Percentiles rank a stretch among this genome's conserved stretches.
Evolutionary conservation across 805 yeast species (phyloP).

Genomic region (Yarrowia sp.): DNA sequence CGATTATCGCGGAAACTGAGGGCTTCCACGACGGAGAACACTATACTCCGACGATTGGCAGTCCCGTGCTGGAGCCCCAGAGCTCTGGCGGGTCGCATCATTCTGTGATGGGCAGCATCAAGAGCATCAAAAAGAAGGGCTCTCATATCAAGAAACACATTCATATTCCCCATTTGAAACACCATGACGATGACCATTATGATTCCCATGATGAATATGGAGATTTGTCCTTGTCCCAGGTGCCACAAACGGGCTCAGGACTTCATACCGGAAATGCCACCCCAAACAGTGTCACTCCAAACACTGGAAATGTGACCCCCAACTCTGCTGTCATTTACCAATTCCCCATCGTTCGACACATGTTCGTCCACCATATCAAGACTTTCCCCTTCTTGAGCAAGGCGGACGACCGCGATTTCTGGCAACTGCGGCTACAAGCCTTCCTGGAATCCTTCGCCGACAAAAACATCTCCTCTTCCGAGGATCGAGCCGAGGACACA

Average conservation of each 20-base stretch:
- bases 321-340: too few species aligned
- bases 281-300: too few species aligned
- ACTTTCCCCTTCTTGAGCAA: slow-evolving; percentile 77
- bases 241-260: too few species aligned
- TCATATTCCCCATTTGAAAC: slow-evolving; percentile 6
- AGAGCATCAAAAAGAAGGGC: slow-evolving; percentile 3
- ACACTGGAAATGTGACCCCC: too few species aligned
- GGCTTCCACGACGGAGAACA: slow-evolving; percentile 17
- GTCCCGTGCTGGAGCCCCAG: slow-evolving; percentile 18
- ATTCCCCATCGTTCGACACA: slow-evolving; percentile 73
- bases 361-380: slow-evolving; percentile 66
- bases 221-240: not conserved
- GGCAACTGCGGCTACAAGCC: slow-evolving; percentile 81
- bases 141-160: slow-evolving; percentile 19
- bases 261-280: too few species aligned
- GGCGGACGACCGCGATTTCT: slow-evolving; percentile 64
- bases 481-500: slow-evolving; percentile 77
- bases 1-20: not conserved
- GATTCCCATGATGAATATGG: slow-evolving; percentile 5
- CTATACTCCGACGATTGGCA: slow-evolving; percentile 18
- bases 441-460: slow-evolving; percentile 80
- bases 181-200: not conserved
- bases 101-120: slow-evolving; percentile 5
- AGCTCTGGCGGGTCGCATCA: slow-evolving; percentile 18
- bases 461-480: slow-evolving; percentile 72